Evolutionary conservation across 208 protist species (phyloP), one percentile per base, ranked within the genome.

Genomic region (Trypanosomatidae sp.): DNA sequence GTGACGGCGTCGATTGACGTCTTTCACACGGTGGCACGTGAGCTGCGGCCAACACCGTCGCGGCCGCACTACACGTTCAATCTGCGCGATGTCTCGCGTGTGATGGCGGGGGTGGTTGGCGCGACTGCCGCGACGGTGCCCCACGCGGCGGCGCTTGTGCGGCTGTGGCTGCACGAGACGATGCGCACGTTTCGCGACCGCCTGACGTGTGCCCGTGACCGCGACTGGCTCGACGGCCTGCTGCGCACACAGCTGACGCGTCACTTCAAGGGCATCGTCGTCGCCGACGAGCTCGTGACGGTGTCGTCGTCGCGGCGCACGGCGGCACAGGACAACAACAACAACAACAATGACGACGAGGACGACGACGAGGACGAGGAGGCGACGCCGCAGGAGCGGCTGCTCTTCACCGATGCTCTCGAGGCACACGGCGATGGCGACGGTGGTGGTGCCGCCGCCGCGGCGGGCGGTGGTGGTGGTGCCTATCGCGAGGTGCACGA

Each of bases 1-100:
- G 86, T 98, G 21, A 59, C 70, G 15, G 79, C 96, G 15, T 97
- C 96, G 13, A 96, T 99, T 43, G 70, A 88, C 2, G 62, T 98
- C 3, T 99, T 98, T 71, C 78, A 96, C 58, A 83, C 61, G 10
- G 90, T 97, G 26, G 65, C 65, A 38, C 65, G 67, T 25, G 92
- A 97, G 54, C 75, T 99, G 18, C 85, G 97, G 18, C 97, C 98
- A 23, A 99, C 96, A 0, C 97, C 97, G 3, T 46, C 88, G 4
- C 96, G 96, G 26, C 88, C 94, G n/a, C 98, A 99, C 69, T 99
- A 99, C 69, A 96, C 97, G 11, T 99, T 99, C 79, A 99, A 99
- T 64, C 53, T 99, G 37, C 84, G 98, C 45, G 98, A 99, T 65
- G 48, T 99, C 18, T 70, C 90, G 16, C 97, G 97, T 52, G 94